These are phyloP conservation scores for Delonix regia DNA, from an alignment of 306 rosid genomes.

Conservation along the genomic window DNA sequence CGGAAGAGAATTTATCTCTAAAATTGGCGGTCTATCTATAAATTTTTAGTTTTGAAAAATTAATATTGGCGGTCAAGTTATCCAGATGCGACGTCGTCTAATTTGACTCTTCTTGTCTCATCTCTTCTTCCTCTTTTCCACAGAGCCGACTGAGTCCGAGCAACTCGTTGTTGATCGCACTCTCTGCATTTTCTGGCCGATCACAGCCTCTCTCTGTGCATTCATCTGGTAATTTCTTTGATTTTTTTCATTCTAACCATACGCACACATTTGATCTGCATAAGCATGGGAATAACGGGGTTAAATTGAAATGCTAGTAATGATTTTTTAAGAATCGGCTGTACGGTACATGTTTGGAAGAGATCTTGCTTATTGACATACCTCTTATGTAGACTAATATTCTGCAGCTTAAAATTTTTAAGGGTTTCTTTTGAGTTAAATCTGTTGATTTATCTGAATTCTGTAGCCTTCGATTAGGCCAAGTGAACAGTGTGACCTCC, in stretches of 20 bases:
- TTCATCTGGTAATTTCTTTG: constrained; percentile 32
- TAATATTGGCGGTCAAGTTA: constrained; percentile 53
- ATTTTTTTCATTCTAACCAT: background rate
- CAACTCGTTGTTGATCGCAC: constrained; percentile 36
- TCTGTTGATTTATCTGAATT: constrained; percentile 10
- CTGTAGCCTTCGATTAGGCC: background rate
- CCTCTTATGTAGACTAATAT: background rate
- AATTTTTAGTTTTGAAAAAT: background rate
- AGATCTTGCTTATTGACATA: constrained; percentile 48
- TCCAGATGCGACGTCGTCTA: constrained; percentile 40
- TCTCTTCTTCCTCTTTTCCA: constrained; percentile 35
- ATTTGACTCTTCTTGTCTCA: constrained; percentile 10
- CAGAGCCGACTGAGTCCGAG: constrained; percentile 45
- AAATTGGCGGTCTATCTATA: background rate
- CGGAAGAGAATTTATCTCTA: too few relatives aligned
- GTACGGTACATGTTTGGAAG: constrained; percentile 31
- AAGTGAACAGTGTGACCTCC: constrained; percentile 23
- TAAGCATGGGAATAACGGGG: background rate
- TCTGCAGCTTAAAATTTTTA: constrained; percentile 4
- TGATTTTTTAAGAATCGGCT: constrained; percentile 12
- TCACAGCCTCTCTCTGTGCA: constrained; percentile 20
- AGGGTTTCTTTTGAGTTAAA: constrained; percentile 15
- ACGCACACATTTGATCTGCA: constrained; percentile 20
- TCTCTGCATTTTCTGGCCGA: constrained; percentile 33
- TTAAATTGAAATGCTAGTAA: constrained; percentile 28